Base-by-base conservation (phyloP, 805 yeast genomes). In the Wickerhamiella cacticola region DNA sequence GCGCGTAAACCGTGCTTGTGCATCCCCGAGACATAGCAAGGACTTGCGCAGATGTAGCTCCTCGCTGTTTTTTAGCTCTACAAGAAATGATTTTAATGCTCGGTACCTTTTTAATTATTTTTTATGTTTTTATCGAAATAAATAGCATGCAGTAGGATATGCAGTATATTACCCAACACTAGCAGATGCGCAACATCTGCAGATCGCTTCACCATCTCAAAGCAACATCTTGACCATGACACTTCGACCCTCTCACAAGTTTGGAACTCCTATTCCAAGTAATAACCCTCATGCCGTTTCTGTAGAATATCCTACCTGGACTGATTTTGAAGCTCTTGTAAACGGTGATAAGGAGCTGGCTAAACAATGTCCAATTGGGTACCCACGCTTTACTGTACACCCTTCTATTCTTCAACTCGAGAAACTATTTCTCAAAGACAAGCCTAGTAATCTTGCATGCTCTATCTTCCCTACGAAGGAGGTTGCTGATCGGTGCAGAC, bases 351-450 rank as follows among this genome's bases (percentile, higher is more conserved):
- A 33, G 24, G 19, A n/a, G 2, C 15, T 46, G 19, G 21, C 28
- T 10, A 28, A 21, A 13, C 34, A 36, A 13, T 22, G 35, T 15
- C 28, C 19, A 5, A 40, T 33, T 7, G 40, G 38, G 12, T 46
- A 46, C 25, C 48, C 44, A 8, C 43, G 48, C 1, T 46, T 46
- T 16, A 23, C 19, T 3, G 13, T 39, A 8, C 48, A 46, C 36
- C 44, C 43, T 5, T 24, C 23, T 1, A 23, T 46, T 16, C 16
- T 13, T n/a, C 13, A 46, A 8, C 24, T 46, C 2, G 36, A 29
- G n/a, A 15, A 33, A n/a, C 18, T 29, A 15, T 22, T 43, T 16
- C 12, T 18, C 16, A 24, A 24, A 15, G 2, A 38, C 5, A 35
- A 28, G 6, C 18, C 34, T 6, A 16, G 21, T n/a, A 44, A 34